Evolutionary conservation across 1,139 yeast species (phyloP).

Genomic region (Sugiyamaella castrensis): DNA sequence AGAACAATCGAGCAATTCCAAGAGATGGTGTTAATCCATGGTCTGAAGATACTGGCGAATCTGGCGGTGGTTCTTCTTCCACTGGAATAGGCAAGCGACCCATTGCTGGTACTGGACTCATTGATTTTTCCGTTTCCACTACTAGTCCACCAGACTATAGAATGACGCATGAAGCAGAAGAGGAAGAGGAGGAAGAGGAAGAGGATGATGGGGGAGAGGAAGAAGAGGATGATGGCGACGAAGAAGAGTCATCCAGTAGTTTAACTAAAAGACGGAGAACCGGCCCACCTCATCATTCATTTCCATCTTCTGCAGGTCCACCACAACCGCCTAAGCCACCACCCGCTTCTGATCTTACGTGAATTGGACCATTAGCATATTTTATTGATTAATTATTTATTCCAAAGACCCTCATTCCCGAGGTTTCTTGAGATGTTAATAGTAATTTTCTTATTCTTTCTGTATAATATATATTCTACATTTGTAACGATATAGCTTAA

Average conservation of each 20-base stretch:
- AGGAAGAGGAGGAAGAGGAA: slow-evolving; percentile 16
- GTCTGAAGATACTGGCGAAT: slow-evolving; percentile 6
- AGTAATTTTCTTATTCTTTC: slow-evolving; percentile 2
- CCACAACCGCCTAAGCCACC: not conserved
- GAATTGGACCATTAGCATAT: too few relatives aligned
- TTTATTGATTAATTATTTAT: too few relatives aligned
- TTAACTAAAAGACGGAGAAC: not conserved
- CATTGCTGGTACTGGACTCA: slow-evolving; percentile 17
- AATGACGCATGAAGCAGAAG: slow-evolving; percentile 7
- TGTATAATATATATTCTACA: not conserved
- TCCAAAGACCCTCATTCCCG: too few relatives aligned
- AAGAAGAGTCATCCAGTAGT: not conserved
- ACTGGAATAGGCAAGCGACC: slow-evolving; percentile 7
- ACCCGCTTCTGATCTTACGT: not conserved
- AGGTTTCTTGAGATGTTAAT: not conserved
- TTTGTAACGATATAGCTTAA: slow-evolving; percentile 8
- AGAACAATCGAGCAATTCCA: slow-evolving; percentile 32
- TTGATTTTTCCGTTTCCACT: slow-evolving; percentile 14
- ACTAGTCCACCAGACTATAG: not conserved
- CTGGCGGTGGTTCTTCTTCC: slow-evolving; percentile 1
- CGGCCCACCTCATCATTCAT: not conserved
- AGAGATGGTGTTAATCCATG: slow-evolving; percentile 21
- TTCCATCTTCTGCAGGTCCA: not conserved
- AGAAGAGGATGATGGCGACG: slow-evolving; percentile 1
- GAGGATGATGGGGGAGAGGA: slow-evolving; percentile 10